Percentiles rank a stretch among this genome's conserved stretches.
Conservation (phyloP, 768 basidiomycete genomes). For the Pulveroboletus frians region DNA sequence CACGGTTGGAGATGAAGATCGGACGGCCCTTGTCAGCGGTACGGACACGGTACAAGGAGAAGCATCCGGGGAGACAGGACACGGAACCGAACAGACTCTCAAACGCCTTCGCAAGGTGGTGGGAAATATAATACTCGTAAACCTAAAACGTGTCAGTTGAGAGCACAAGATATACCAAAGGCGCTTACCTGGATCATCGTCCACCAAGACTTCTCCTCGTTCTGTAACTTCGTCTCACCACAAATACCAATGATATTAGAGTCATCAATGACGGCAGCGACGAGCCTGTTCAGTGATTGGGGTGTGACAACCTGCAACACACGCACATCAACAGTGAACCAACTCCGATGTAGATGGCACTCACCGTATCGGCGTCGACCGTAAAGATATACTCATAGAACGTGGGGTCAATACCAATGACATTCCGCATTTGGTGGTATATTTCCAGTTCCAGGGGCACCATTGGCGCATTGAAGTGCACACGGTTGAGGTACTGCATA, state of each 20-base stretch:
- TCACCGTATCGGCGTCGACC: constrained; percentile 63
- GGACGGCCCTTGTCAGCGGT: constrained; percentile 70
- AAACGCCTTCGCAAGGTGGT: constrained; percentile 64
- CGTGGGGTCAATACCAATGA: constrained; percentile 69
- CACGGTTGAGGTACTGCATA: constrained; percentile 63
- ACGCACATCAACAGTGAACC: constrained; percentile 11
- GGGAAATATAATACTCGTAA: constrained; percentile 66
- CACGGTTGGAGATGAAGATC: constrained; percentile 65
- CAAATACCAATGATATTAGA: constrained; percentile 62
- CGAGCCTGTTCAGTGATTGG: constrained; percentile 62
- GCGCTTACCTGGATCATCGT: constrained; percentile 64
- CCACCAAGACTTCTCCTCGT: constrained; percentile 67
- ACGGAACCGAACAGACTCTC: constrained; percentile 67
- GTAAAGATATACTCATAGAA: constrained; percentile 75
- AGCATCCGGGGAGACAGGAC: constrained; percentile 70
- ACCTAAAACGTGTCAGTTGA: constrained; percentile 35
- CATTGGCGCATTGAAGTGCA: constrained; percentile 67
- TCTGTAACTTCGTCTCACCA: constrained; percentile 64
- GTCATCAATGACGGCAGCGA: constrained; percentile 57
- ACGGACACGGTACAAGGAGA: constrained; percentile 64
- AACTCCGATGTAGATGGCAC: constrained; percentile 5
- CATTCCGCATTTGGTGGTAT: constrained; percentile 71
- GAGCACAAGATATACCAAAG: neutral
- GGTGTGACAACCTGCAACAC: constrained; percentile 50
- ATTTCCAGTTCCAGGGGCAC: constrained; percentile 62